These are phyloP conservation scores for Eucalyptus cloeziana DNA, from an alignment of 345 rosid species.

Conservation along the genomic window DNA sequence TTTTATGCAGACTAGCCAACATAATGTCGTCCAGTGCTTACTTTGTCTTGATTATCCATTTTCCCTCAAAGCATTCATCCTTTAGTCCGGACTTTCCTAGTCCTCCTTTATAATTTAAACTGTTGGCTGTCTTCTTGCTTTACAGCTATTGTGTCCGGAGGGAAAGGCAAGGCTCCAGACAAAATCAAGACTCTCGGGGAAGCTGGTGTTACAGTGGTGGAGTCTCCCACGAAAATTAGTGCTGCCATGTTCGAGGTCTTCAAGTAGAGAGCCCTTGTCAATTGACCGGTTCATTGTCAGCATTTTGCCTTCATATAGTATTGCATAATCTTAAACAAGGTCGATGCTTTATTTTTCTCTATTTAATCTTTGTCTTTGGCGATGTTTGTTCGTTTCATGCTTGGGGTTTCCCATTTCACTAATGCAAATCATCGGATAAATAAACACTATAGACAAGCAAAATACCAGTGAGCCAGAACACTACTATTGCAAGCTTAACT, in stretches of 20 bases:
- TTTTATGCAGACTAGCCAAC: not conserved
- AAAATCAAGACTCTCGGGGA: slow-evolving; percentile 73
- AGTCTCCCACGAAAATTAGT: slow-evolving; percentile 91
- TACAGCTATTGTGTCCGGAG: slow-evolving; percentile 81
- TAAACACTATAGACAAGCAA: not conserved
- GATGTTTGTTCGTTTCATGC: not conserved
- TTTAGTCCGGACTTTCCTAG: not conserved
- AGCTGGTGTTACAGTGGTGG: slow-evolving; percentile 88
- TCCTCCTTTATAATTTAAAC: not conserved
- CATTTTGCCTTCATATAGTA: not conserved
- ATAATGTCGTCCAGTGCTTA: not conserved
- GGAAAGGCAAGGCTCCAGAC: slow-evolving; percentile 90
- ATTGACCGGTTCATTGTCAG: not conserved
- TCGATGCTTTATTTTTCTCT: not conserved
- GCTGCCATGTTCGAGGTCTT: slow-evolving; percentile 63
- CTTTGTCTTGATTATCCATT: not conserved
- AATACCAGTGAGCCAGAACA: too few relatives aligned
- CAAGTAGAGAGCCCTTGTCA: slow-evolving; percentile 57
- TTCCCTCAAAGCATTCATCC: not conserved
- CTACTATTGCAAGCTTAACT: too few relatives aligned
- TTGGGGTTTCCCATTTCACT: not conserved
- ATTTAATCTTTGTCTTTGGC: not conserved
- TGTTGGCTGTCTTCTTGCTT: not conserved
- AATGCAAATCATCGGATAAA: not conserved
- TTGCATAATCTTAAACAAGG: not conserved